Conservation (phyloP, 352 stramenopile genomes). For the Phytophthora citricola region DNA sequence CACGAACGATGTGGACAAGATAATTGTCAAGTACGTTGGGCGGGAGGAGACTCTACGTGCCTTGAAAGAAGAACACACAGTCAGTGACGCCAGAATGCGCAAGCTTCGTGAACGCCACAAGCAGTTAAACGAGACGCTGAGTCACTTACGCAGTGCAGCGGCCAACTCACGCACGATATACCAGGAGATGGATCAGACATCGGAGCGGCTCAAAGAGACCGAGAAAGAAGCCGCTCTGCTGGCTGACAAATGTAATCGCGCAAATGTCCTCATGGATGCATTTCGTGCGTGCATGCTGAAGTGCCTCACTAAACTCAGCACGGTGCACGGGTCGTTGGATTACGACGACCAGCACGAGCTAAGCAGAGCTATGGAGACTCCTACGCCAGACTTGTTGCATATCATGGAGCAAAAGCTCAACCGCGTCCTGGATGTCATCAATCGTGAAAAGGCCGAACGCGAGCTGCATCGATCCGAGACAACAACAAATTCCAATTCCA, state of each 20-base stretch:
- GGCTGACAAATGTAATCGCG: constrained; percentile 74
- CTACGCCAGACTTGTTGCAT: constrained; percentile 75
- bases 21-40: constrained; percentile 77
- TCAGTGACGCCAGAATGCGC: constrained; percentile 75
- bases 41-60: constrained; percentile 76
- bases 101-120: constrained; percentile 84
- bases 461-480: constrained; percentile 80
- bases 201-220: constrained; percentile 84
- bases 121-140: constrained; percentile 71
- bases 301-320: constrained; percentile 77
- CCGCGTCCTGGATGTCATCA: constrained; percentile 83
- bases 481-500: constrained; percentile 33
- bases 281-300: constrained; percentile 88
- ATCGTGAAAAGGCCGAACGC: constrained; percentile 81
- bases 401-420: constrained; percentile 87
- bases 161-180: constrained; percentile 87
- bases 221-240: constrained; percentile 78
- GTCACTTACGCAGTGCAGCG: constrained; percentile 64
- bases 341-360: constrained; percentile 81
- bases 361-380: constrained; percentile 68
- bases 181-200: constrained; percentile 86
- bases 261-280: constrained; percentile 82
- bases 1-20: constrained; percentile 84
- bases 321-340: constrained; percentile 74
- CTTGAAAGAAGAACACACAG: constrained; percentile 79